Evolutionary conservation across 768 basidiomycete genomes (phyloP).

Genomic region (Kwoniella newhampshirensis): DNA sequence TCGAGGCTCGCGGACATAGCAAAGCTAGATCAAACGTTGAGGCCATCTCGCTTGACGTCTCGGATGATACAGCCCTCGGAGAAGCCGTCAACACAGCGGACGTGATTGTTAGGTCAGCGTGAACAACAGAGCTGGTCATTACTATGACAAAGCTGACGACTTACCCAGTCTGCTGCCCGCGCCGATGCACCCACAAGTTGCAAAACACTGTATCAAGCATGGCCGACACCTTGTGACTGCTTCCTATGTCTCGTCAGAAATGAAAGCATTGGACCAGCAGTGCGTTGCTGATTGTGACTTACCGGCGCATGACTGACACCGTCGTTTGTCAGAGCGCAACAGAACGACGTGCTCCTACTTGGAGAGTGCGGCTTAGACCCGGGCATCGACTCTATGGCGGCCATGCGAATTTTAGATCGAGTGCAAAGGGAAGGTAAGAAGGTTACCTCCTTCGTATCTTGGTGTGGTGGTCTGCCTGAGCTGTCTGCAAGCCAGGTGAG

Average conservation of each 20-base stretch:
- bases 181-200: constrained; percentile 68
- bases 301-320: not conserved
- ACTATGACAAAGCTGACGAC: not conserved
- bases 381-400: constrained; percentile 58
- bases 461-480: constrained; percentile 88
- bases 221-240: constrained; percentile 82
- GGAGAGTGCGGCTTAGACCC: constrained; percentile 69
- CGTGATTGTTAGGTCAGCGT: constrained; percentile 74
- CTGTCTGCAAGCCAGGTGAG: constrained; percentile 59
- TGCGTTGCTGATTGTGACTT: constrained; percentile 51
- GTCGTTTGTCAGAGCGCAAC: constrained; percentile 59
- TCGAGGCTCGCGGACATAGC: constrained; percentile 60
- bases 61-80: constrained; percentile 57
- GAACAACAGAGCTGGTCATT: not conserved
- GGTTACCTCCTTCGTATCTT: constrained; percentile 75
- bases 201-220: constrained; percentile 69
- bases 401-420: constrained; percentile 65
- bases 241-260: constrained; percentile 79
- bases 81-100: constrained; percentile 66
- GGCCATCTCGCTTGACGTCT: constrained; percentile 64
- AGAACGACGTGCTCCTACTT: constrained; percentile 68
- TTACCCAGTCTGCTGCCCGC: constrained; percentile 72
- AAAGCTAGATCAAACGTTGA: constrained; percentile 59
- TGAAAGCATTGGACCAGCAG: constrained; percentile 66
- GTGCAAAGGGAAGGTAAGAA: constrained; percentile 60